These are phyloP conservation scores for Maudiozyma turicensis DNA, from an alignment of 805 yeast genomes.

Conservation along the genomic window DNA sequence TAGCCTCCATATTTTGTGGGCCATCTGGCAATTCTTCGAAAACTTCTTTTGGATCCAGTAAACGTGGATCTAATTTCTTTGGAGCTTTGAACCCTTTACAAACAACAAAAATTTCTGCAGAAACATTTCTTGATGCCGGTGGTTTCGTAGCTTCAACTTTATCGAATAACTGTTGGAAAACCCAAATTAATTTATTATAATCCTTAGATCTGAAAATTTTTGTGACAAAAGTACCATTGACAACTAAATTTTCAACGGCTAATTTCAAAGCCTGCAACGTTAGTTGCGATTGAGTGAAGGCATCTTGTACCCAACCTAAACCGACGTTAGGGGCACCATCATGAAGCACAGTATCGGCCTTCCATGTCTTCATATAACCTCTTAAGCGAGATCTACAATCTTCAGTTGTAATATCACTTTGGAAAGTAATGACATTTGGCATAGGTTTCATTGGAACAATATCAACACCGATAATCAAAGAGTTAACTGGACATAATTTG, in stretches of 20 bases:
- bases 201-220: constrained; percentile 98
- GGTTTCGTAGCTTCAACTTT: constrained; percentile 98
- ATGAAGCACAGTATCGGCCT: constrained; percentile 94
- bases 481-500: constrained; percentile 82
- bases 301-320: constrained; percentile 99
- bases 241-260: constrained; percentile 84
- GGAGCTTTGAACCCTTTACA: constrained; percentile 96
- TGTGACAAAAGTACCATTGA: constrained; percentile 93
- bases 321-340: constrained; percentile 99
- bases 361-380: constrained; percentile 97
- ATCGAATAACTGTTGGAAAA: constrained; percentile 88
- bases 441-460: constrained; percentile 94
- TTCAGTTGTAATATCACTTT: constrained; percentile 95
- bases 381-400: constrained; percentile 91
- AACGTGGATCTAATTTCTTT: constrained; percentile 83
- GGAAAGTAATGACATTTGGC: constrained; percentile 90
- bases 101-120: constrained; percentile 97
- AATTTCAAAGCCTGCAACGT: constrained; percentile 87
- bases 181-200: constrained; percentile 95
- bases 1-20: constrained; percentile 75
- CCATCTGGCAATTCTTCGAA: constrained; percentile 83
- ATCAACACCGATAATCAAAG: constrained; percentile 96
- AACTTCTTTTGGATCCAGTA: constrained; percentile 85
- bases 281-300: constrained; percentile 93
- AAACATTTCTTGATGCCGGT: constrained; percentile 96